Conservation (phyloP, 2,329 filamentous ascomycete genomes). For the Microsporum canis region DNA sequence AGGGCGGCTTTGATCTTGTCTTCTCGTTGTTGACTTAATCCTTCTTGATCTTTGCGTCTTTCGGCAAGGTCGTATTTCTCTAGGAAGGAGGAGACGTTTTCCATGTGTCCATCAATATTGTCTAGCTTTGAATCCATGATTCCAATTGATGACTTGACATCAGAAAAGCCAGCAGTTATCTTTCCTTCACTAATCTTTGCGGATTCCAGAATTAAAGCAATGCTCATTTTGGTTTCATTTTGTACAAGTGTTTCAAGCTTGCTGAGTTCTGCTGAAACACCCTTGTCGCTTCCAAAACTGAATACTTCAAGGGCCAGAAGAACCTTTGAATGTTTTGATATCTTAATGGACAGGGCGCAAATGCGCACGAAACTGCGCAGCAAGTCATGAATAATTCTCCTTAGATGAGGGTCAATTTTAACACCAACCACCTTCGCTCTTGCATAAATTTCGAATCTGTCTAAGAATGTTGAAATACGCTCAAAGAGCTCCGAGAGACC, state of each 20-base stretch:
- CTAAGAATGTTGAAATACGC: constrained; percentile 20
- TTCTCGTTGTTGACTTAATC: constrained; percentile 6
- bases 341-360: constrained; percentile 19
- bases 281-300: constrained; percentile 21
- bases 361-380: constrained; percentile 20
- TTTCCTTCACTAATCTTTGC: constrained; percentile 18
- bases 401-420: constrained; percentile 18
- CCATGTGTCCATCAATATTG: constrained; percentile 9
- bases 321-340: constrained; percentile 19
- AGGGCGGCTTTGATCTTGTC: constrained; percentile 14
- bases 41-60: constrained; percentile 10
- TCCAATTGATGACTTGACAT: constrained; percentile 10
- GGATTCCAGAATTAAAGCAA: constrained; percentile 19
- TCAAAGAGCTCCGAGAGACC: constrained; percentile 19
- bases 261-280: constrained; percentile 19
- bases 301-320: constrained; percentile 20
- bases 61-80: constrained; percentile 7
- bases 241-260: constrained; percentile 19
- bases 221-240: constrained; percentile 20
- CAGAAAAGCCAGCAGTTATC: constrained; percentile 12
- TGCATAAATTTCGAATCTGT: constrained; percentile 21
- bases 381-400: constrained; percentile 20
- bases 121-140: constrained; percentile 11
- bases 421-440: constrained; percentile 16
- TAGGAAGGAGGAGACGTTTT: constrained; percentile 8